phyloP scores from a whole-genome alignment of 148 eudicot species.

The Suaeda aralocaspica region DNA sequence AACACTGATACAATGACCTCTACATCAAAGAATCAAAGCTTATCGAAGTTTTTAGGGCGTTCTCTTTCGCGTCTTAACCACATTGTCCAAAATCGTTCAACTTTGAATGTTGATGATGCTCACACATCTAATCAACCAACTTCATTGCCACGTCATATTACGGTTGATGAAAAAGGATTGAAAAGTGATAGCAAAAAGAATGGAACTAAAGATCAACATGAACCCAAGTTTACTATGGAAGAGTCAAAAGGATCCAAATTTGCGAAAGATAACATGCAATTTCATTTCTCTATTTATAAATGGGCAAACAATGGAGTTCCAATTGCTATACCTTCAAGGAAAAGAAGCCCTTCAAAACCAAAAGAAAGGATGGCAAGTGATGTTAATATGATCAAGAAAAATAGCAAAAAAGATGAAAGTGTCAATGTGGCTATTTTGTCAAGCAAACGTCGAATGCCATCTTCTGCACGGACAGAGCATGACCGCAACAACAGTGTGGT shows the following conservation, averaged over 20 bases:
- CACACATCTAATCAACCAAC: conserved; percentile 32
- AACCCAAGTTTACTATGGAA: no score
- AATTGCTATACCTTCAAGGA: conserved; percentile 38
- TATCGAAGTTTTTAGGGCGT: conserved; percentile 31
- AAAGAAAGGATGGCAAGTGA: no score
- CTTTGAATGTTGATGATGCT: conserved; percentile 16
- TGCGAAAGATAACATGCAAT: conserved; percentile 34
- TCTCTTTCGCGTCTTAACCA: conserved; percentile 44
- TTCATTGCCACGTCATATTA: conserved; percentile 39
- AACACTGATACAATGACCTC: conserved; percentile 40
- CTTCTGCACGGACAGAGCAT: no score
- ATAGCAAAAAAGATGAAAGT: no score
- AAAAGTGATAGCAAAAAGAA: conserved; percentile 12
- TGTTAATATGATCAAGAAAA: no score
- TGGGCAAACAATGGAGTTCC: conserved; percentile 78
- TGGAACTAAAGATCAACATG: no score
- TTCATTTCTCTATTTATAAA: conserved; percentile 88
- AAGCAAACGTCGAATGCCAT: no score
- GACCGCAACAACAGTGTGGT: no score
- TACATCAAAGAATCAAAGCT: conserved; percentile 35
- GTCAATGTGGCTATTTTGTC: no score
- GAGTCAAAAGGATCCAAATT: conserved; percentile 29
- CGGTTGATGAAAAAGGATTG: conserved; percentile 24
- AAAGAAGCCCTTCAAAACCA: conserved; percentile 29
- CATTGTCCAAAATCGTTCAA: conserved; percentile 27